Percentiles rank a stretch among this genome's conserved stretches.
These are phyloP conservation scores for Passiflora organensis DNA, from an alignment of 345 rosid genomes.

Conservation along the genomic window DNA sequence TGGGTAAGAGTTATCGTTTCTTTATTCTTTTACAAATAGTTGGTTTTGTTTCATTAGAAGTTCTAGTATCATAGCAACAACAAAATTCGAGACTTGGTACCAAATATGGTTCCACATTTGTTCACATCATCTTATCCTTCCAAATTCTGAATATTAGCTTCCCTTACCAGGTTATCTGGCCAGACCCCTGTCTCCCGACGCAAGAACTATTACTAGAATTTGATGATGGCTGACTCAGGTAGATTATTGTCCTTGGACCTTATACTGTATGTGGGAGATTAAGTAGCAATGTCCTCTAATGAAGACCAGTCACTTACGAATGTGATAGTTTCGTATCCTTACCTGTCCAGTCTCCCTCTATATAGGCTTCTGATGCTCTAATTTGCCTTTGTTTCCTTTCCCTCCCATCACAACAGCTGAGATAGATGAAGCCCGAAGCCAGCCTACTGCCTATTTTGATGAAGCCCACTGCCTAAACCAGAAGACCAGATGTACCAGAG, in stretches of 20 bases:
- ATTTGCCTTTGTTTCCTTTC: constrained; percentile 74
- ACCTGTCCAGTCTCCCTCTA: constrained; percentile 53
- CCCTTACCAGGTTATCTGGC: constrained; percentile 80
- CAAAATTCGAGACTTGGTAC: too few relatives aligned
- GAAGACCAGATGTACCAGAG: constrained; percentile 92
- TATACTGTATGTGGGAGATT: constrained; percentile 11
- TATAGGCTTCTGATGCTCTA: constrained; percentile 68
- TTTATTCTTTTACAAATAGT: not conserved
- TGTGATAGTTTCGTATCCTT: constrained; percentile 40
- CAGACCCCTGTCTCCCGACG: constrained; percentile 72
- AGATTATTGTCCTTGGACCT: constrained; percentile 24
- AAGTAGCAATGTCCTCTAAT: constrained; percentile 27
- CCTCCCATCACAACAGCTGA: constrained; percentile 83
- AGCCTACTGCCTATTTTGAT: constrained; percentile 65
- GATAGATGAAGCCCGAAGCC: constrained; percentile 90
- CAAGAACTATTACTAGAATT: constrained; percentile 76
- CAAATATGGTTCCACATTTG: too few relatives aligned
- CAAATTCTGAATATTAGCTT: constrained; percentile 30
- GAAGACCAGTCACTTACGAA: constrained; percentile 19
- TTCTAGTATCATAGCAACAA: too few relatives aligned
- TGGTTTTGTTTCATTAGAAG: not conserved
- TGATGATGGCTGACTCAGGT: constrained; percentile 47
- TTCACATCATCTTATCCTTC: too few relatives aligned
- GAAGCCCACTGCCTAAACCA: constrained; percentile 76
- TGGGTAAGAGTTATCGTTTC: constrained; percentile 52